A percentile compares a stretch with the other conserved stretches of the same genome.
phyloP scores from a whole-genome alignment of 2,329 filamentous ascomycete genomes.

The Aspergillus candidus region DNA sequence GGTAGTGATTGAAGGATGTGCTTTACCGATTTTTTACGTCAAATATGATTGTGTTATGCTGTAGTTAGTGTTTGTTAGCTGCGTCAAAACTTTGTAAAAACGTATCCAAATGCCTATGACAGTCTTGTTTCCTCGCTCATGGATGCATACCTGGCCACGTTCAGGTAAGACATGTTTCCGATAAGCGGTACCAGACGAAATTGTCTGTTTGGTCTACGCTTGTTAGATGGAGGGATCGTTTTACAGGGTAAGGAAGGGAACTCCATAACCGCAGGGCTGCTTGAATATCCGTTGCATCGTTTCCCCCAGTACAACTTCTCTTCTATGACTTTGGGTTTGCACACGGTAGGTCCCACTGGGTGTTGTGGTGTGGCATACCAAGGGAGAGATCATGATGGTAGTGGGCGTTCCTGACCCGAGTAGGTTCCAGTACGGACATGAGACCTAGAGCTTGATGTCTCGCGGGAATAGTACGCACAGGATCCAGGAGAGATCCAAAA shows the following conservation, averaged over 20 bases:
- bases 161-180: constrained; percentile 59
- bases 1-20: too few relatives aligned
- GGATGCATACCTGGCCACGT: constrained; percentile 49
- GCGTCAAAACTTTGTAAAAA: constrained; percentile 45
- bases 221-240: too few relatives aligned
- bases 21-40: constrained; percentile 42
- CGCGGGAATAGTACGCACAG: constrained; percentile 18
- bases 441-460: constrained; percentile 21
- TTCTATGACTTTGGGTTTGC: constrained; percentile 47
- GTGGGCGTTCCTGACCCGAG: constrained; percentile 34
- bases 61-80: constrained; percentile 56
- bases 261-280: constrained; percentile 2
- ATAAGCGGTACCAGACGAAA: constrained; percentile 32
- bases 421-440: constrained; percentile 45
- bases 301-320: constrained; percentile 37
- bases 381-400: constrained; percentile 50
- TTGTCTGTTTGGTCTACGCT: constrained; percentile 10
- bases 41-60: constrained; percentile 56
- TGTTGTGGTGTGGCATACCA: constrained; percentile 55
- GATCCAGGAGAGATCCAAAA: constrained; percentile 12
- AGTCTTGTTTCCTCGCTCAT: constrained; percentile 38
- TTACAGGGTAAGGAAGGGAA: too few relatives aligned
- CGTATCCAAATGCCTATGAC: constrained; percentile 49
- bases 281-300: constrained; percentile 43
- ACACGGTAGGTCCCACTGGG: constrained; percentile 52